Evolutionary conservation across 345 rosid genomes (phyloP).

Genomic region (Pistacia integerrima): DNA sequence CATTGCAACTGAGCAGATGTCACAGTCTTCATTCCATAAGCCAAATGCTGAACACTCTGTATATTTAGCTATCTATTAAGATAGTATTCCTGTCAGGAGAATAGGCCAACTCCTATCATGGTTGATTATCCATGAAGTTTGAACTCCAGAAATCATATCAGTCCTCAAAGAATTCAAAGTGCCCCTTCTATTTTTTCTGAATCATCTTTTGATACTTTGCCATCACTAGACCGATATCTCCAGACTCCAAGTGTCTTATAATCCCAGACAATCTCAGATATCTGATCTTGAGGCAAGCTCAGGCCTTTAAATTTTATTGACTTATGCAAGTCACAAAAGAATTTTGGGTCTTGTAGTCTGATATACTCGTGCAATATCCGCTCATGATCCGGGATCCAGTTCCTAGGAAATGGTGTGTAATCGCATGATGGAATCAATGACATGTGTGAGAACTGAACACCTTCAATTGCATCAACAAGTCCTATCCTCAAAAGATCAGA

Average conservation of each 20-base stretch:
- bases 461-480: slow-evolving; percentile 89
- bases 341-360: slow-evolving; percentile 76
- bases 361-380: slow-evolving; percentile 75
- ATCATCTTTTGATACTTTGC: slow-evolving; percentile 33
- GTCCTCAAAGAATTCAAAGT: neutral
- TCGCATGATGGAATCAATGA: slow-evolving; percentile 91
- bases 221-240: slow-evolving; percentile 43
- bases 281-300: slow-evolving; percentile 85
- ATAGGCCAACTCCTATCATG: neutral
- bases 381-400: slow-evolving; percentile 90
- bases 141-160: neutral
- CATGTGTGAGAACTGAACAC: slow-evolving; percentile 93
- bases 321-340: slow-evolving; percentile 69
- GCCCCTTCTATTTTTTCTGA: neutral
- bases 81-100: neutral
- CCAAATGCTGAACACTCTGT: neutral
- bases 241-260: slow-evolving; percentile 79
- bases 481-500: slow-evolving; percentile 97
- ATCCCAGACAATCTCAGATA: slow-evolving; percentile 83
- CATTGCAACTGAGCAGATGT: neutral
- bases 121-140: slow-evolving; percentile 3
- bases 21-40: too few relatives aligned
- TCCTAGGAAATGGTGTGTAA: slow-evolving; percentile 87
- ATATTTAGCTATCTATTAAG: neutral
- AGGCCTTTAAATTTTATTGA: slow-evolving; percentile 65